Conservation (phyloP, 192 early-diverging fungal genomes). For the Coemansia sp. region DNA sequence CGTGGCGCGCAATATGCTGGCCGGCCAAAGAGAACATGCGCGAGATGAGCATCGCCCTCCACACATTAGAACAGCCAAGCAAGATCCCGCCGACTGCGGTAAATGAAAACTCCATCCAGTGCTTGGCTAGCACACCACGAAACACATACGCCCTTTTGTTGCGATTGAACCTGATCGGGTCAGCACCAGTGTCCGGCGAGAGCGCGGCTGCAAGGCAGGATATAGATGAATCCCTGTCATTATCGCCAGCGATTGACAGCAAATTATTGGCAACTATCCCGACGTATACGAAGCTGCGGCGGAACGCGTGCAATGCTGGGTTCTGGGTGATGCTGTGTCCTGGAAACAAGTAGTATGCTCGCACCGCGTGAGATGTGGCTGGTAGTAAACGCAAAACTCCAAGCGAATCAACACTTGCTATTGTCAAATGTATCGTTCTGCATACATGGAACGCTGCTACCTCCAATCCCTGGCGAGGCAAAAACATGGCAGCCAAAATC, state of each 20-base stretch:
- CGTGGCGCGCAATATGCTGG: background rate
- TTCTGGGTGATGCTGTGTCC: too few species aligned
- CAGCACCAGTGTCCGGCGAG: background rate
- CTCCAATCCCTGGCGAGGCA: background rate
- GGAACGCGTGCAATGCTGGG: background rate
- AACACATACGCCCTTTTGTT: constrained; percentile 1
- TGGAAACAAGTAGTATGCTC: background rate
- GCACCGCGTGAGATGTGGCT: background rate
- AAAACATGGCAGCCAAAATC: background rate
- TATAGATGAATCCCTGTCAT: background rate
- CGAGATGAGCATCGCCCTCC: constrained; percentile 15
- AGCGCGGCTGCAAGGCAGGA: background rate
- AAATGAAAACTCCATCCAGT: constrained; percentile 2
- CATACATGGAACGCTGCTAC: background rate
- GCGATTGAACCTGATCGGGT: background rate
- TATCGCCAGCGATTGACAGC: background rate
- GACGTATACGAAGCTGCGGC: background rate
- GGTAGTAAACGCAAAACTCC: background rate
- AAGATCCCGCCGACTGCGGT: background rate
- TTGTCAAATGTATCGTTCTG: background rate
- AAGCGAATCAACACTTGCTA: background rate
- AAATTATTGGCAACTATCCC: background rate
- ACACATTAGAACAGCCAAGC: constrained; percentile 12
- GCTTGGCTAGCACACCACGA: constrained; percentile 6
- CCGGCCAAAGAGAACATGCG: constrained; percentile 13